phyloP scores from a whole-genome alignment of 306 rosid genomes.

The Sesbania bispinosa region DNA sequence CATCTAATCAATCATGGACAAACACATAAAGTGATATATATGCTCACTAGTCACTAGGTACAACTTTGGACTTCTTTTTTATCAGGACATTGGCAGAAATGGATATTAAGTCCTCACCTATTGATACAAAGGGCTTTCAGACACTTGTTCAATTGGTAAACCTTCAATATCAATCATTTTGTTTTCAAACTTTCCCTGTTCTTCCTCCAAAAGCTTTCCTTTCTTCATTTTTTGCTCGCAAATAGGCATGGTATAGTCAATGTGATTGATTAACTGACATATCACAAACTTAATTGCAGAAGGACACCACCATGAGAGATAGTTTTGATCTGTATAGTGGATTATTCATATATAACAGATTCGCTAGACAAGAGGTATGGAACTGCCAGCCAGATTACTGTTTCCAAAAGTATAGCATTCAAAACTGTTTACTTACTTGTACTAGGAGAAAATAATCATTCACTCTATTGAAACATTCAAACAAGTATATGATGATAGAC shows the following conservation, averaged over 20 bases:
- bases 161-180: background rate
- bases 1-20: background rate
- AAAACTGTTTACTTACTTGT: no score
- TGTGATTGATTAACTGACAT: background rate
- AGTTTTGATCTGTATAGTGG: constrained; percentile 62
- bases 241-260: background rate
- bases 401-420: no score
- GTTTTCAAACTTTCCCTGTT: background rate
- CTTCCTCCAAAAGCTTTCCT: background rate
- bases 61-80: background rate
- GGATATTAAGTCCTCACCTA: constrained; percentile 49
- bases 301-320: constrained; percentile 35
- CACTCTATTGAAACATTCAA: background rate
- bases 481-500: background rate
- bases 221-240: background rate
- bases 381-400: background rate
- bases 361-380: constrained; percentile 65
- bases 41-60: background rate
- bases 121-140: constrained; percentile 55
- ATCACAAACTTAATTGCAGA: constrained; percentile 38
- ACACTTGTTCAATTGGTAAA: constrained; percentile 54
- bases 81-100: constrained; percentile 53
- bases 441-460: no score
- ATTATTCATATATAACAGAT: constrained; percentile 42
- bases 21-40: background rate